Evolutionary conservation across 768 basidiomycete species (phyloP), one percentile per base, ranked within the genome.

Genomic region (Psilocybe azurescens): DNA sequence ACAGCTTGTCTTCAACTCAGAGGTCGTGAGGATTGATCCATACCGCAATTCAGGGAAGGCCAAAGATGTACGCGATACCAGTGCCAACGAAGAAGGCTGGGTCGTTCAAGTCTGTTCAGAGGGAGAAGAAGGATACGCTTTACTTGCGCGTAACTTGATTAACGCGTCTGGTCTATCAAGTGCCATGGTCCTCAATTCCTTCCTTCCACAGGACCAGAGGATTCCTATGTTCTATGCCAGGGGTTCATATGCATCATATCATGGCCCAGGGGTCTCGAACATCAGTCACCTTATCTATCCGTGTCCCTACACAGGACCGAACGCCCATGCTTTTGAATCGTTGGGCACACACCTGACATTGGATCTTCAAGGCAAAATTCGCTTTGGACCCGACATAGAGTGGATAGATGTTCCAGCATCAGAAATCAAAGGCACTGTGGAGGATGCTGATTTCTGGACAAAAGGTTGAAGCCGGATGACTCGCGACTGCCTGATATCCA

Each of bases 301-400:
- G 2, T 95, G 93, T 64, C 95, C 97, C 3, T 82, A 86, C 56
- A 84, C 81, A 9, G 85, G 83, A 8, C 78, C 79, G 41, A 82
- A 80, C 60, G 81, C 77, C 3, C 83, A 89, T 55, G 82, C 86
- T 6, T 92, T 97, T 70, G 89, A 93, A 62, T 91, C 92, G 3
- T 81, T 98, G 6, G 97, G 97, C 3, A 96, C 95, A 10, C 97
- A 98, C 76, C 80, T 98, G 28, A 95, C 94, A 29, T 77, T 98
- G 47, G 94, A 95, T 73, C 71, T 99, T 63, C 83, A 89, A 52
- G 91, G 93, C 0, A 90, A 91, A 63, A 83, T 98, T 56, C 86
- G 87, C 32, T 99, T 99, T 74, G 97, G 97, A 0, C 97, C 97
- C 4, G 94, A 98, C 70, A 81, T 97, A 14, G 90, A 97, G 72